Evolutionary conservation across 148 eudicot species (phyloP).

Genomic region (Dysphania ambrosioides): DNA sequence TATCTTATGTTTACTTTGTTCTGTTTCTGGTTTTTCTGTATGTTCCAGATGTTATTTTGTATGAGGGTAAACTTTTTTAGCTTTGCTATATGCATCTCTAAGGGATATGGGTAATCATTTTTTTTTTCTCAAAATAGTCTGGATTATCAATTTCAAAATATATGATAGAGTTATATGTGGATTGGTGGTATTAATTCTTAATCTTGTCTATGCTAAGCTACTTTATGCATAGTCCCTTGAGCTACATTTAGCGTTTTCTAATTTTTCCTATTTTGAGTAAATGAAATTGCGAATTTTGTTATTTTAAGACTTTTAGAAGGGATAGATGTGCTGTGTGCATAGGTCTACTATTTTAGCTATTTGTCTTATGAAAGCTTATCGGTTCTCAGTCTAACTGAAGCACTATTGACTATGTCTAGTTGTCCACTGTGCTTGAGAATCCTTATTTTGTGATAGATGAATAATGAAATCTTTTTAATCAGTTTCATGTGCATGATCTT

Average conservation of each 20-base stretch:
- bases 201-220: background rate
- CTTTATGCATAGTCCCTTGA: no score
- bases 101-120: background rate
- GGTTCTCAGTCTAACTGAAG: background rate
- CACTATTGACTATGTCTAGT: no score
- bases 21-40: background rate
- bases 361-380: background rate
- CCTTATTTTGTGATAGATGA: no score
- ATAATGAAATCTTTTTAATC: no score
- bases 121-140: background rate
- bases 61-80: background rate
- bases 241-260: background rate
- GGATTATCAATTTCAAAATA: background rate
- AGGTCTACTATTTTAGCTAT: background rate
- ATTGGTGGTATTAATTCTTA: no score
- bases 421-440: background rate
- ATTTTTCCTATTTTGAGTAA: background rate
- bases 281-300: background rate
- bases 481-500: no score
- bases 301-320: background rate
- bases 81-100: background rate
- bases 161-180: background rate
- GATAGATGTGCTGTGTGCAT: background rate
- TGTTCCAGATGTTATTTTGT: background rate
- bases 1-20: background rate